These are phyloP conservation scores for Begonia masoniana DNA, from an alignment of 306 rosid genomes.

Conservation along the genomic window DNA sequence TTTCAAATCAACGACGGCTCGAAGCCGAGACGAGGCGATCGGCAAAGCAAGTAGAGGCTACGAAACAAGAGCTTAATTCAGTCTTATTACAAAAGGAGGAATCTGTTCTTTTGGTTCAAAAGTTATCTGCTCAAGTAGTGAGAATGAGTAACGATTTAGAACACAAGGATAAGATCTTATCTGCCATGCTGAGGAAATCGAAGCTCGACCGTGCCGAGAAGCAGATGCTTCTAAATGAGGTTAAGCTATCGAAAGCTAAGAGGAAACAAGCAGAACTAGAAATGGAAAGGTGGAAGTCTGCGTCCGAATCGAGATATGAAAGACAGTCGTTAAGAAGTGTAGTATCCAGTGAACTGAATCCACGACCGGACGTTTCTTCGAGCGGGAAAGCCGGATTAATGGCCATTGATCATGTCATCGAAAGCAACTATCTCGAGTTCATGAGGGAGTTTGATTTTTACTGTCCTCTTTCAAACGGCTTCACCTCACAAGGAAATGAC, in stretches of 20 bases:
- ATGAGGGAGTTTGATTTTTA: conserved; percentile 23
- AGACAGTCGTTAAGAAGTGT: conserved; percentile 64
- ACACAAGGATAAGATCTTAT: conserved; percentile 84
- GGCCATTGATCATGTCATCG: conserved; percentile 15
- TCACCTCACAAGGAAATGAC: conserved; percentile 31
- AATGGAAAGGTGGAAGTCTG: conserved; percentile 67
- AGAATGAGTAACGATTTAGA: conserved; percentile 77
- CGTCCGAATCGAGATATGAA: conserved; percentile 68
- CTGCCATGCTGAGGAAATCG: conserved; percentile 86
- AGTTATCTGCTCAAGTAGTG: conserved; percentile 49
- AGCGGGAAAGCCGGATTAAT: conserved; percentile 18
- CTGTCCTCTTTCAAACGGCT: conserved; percentile 30
- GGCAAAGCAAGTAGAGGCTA: conserved; percentile 50
- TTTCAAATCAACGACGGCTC: conserved; percentile 79
- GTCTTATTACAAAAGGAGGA: conserved; percentile 67
- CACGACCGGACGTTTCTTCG: conserved; percentile 40
- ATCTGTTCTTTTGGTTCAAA: conserved; percentile 61
- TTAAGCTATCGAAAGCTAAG: conserved; percentile 64
- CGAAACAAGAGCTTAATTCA: conserved; percentile 46
- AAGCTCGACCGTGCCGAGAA: conserved; percentile 71
- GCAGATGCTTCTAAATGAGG: conserved; percentile 78
- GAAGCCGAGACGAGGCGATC: conserved; percentile 73
- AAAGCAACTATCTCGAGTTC: conserved; percentile 16
- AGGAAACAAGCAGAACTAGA: conserved; percentile 89
- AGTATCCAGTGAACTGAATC: conserved; percentile 46